Percentiles rank a stretch among this genome's conserved stretches.
phyloP scores from a whole-genome alignment of 257 asterid genomes.

The Petunia axillaris region DNA sequence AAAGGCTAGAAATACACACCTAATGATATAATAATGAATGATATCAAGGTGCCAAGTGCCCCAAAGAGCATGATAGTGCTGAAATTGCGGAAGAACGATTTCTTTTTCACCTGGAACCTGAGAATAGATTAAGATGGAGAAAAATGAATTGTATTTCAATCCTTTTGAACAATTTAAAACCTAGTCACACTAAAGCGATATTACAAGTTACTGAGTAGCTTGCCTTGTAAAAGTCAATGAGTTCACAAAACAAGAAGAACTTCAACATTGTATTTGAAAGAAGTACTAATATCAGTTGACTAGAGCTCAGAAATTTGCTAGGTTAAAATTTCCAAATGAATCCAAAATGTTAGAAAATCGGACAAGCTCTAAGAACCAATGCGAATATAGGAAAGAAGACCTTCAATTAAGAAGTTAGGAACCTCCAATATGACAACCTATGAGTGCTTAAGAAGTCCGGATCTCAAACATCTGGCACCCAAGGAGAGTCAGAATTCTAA shows the following conservation, averaged over 20 bases:
- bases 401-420: neutral
- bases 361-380: neutral
- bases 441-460: neutral
- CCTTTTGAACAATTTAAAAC: constrained; percentile 27
- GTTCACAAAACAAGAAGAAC: neutral
- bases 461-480: neutral
- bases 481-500: neutral
- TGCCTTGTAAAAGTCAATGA: constrained; percentile 14
- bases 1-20: constrained; percentile 52
- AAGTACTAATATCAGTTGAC: neutral
- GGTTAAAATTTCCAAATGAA: neutral
- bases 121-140: constrained; percentile 32
- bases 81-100: constrained; percentile 97
- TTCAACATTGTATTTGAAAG: constrained; percentile 1
- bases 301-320: neutral
- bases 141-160: neutral
- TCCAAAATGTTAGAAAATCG: neutral
- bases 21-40: constrained; percentile 77
- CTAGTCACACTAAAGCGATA: constrained; percentile 7
- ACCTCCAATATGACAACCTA: neutral
- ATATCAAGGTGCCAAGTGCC: constrained; percentile 93
- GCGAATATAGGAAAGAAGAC: neutral
- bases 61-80: constrained; percentile 88
- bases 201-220: neutral
- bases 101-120: constrained; percentile 99